A percentile compares a stretch with the other conserved stretches of the same genome.
Conservation (phyloP, 2,329 filamentous ascomycete genomes). For the Aspergillus terreus region DNA sequence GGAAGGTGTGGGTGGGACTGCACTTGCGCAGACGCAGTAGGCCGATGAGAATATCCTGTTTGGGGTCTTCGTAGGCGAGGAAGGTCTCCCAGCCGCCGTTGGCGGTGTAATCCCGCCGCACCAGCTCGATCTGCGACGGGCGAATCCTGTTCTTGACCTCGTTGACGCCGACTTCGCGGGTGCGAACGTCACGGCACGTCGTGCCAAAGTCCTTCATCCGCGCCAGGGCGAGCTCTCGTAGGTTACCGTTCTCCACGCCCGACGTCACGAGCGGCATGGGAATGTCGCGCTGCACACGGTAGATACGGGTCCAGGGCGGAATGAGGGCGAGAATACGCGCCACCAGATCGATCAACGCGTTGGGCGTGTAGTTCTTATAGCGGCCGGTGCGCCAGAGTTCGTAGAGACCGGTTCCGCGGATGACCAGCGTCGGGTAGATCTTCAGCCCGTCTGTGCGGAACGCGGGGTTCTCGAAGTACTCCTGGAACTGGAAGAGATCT, state of each 20-base stretch:
- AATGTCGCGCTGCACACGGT: constrained; percentile 96
- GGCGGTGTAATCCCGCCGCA: constrained; percentile 87
- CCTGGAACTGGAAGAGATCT: constrained; percentile 92
- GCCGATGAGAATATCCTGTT: constrained; percentile 95
- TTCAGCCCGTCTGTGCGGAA: constrained; percentile 97
- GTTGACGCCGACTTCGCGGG: constrained; percentile 95
- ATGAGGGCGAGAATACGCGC: constrained; percentile 93
- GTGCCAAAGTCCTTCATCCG: constrained; percentile 99
- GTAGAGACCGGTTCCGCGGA: constrained; percentile 92
- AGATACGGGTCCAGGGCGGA: constrained; percentile 96
- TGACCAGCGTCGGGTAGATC: constrained; percentile 96
- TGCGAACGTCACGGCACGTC: constrained; percentile 91
- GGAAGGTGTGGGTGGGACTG: constrained; percentile 85
- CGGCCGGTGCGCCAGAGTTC: constrained; percentile 95
- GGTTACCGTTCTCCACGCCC: constrained; percentile 94
- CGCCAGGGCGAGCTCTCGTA: constrained; percentile 88
- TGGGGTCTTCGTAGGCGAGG: constrained; percentile 94
- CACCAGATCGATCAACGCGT: constrained; percentile 90
- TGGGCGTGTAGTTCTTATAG: constrained; percentile 98
- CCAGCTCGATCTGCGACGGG: constrained; percentile 91
- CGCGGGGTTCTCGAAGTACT: constrained; percentile 95
- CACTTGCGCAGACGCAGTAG: constrained; percentile 87
- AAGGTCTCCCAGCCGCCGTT: constrained; percentile 99
- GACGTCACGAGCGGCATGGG: constrained; percentile 99
- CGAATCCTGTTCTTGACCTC: constrained; percentile 99